phyloP scores from a whole-genome alignment of 129 eudicot species.

The Chrysanthemum seticuspe region DNA sequence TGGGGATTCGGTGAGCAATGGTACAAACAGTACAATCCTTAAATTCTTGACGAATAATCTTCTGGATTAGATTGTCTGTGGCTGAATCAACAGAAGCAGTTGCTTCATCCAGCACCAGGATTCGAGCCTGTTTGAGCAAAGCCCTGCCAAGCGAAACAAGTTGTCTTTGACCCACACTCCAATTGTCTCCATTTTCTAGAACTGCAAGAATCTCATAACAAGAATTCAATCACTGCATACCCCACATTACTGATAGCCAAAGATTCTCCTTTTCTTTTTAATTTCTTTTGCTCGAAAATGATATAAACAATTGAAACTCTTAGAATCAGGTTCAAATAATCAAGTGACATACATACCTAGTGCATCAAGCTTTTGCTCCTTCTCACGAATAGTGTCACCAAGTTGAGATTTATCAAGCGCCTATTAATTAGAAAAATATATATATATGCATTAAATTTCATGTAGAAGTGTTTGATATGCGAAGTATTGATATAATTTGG shows the following conservation, averaged over 20 bases:
- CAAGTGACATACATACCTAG: slow-evolving; percentile 50
- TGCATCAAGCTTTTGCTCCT: slow-evolving; percentile 78
- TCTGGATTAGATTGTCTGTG: slow-evolving; percentile 85
- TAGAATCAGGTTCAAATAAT: background rate
- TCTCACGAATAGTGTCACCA: slow-evolving; percentile 72
- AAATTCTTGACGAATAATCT: slow-evolving; percentile 79
- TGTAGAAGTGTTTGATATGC: background rate
- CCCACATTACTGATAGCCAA: background rate
- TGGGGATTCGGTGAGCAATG: slow-evolving; percentile 95
- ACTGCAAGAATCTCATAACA: slow-evolving; percentile 41
- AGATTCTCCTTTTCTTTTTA: slow-evolving; percentile 7
- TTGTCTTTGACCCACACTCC: slow-evolving; percentile 98
- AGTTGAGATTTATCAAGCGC: slow-evolving; percentile 96
- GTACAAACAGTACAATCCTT: slow-evolving; percentile 85
- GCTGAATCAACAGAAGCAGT: slow-evolving; percentile 98
- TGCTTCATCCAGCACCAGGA: slow-evolving; percentile 92
- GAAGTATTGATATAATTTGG: background rate
- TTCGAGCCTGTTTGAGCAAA: slow-evolving; percentile 82
- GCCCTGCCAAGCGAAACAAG: slow-evolving; percentile 94
- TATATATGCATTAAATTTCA: slow-evolving; percentile 10
- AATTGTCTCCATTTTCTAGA: slow-evolving; percentile 87
- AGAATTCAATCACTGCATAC: slow-evolving; percentile 14
- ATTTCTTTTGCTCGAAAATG: background rate
- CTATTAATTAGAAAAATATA: slow-evolving; percentile 30
- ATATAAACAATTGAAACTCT: background rate